A percentile compares a stretch with the other conserved stretches of the same genome.
phyloP scores from a whole-genome alignment of 1,284 basidiomycete species.

The Puccinia coronata region DNA sequence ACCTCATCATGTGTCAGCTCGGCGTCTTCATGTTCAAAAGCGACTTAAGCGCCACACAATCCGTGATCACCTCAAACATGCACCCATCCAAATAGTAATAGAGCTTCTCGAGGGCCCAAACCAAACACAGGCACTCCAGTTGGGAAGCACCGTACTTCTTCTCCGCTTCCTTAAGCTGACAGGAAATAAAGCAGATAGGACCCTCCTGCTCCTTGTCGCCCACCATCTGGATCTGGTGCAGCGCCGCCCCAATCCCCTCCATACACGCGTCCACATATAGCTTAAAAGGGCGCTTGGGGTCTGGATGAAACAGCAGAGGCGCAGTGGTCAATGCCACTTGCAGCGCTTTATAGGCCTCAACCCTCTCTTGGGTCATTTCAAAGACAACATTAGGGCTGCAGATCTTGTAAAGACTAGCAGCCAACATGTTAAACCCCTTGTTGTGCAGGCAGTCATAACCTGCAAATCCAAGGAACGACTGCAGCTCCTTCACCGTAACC shows the following conservation, averaged over 20 bases:
- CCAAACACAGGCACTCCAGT: constrained; percentile 2
- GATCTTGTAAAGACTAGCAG: not conserved
- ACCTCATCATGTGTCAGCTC: constrained; percentile 12
- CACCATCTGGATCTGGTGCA: constrained; percentile 32
- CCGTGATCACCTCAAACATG: not conserved
- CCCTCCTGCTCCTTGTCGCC: not conserved
- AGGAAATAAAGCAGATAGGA: constrained; percentile 9
- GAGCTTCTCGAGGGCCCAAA: not conserved
- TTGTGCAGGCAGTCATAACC: not conserved
- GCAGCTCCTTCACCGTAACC: not conserved
- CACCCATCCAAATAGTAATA: not conserved
- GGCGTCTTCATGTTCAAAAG: constrained; percentile 26
- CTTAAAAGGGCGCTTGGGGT: not conserved
- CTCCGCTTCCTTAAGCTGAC: not conserved
- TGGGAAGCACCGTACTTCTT: constrained; percentile 1
- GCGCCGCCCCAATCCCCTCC: not conserved
- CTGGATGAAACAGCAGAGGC: constrained; percentile 9
- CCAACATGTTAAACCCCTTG: not conserved
- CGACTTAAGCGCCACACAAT: too few species aligned
- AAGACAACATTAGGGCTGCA: constrained; percentile 14
- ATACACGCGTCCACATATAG: constrained; percentile 21
- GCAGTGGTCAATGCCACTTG: not conserved
- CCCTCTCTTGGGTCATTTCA: constrained; percentile 31
- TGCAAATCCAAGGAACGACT: constrained; percentile 15
- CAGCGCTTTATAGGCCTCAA: not conserved